These are phyloP conservation scores for Monosporascus sp. DNA, from an alignment of 2,329 filamentous ascomycete species.

Conservation along the genomic window DNA sequence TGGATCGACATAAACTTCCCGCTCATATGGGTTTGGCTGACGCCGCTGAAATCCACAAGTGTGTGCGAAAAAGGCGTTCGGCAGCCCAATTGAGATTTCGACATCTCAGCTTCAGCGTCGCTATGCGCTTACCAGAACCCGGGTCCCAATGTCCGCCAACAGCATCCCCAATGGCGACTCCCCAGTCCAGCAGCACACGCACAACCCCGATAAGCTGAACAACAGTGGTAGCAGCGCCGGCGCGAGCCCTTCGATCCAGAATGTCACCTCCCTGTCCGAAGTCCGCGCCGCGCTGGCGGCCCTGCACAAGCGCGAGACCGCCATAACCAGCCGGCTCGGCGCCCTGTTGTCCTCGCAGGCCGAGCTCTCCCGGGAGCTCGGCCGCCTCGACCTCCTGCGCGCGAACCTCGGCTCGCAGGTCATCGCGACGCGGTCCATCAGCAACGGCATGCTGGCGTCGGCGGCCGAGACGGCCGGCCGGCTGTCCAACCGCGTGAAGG, in stretches of 20 bases:
- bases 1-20: background rate
- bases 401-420: constrained; percentile 84
- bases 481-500: constrained; percentile 80
- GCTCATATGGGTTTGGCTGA: background rate
- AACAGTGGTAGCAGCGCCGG: constrained; percentile 13
- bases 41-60: constrained; percentile 3
- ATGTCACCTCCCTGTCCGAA: constrained; percentile 69
- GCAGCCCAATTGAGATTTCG: constrained; percentile 13
- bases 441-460: constrained; percentile 83
- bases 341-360: constrained; percentile 75
- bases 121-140: constrained; percentile 25
- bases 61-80: constrained; percentile 7
- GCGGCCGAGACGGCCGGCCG: constrained; percentile 81
- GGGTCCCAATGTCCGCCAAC: constrained; percentile 30
- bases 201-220: constrained; percentile 21
- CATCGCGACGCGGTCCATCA: constrained; percentile 74
- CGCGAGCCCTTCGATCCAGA: constrained; percentile 45
- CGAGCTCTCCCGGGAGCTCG: constrained; percentile 79
- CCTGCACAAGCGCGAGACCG: constrained; percentile 70
- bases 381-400: constrained; percentile 81
- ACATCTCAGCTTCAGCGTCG: constrained; percentile 16
- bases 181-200: constrained; percentile 18
- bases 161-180: constrained; percentile 28
- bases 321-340: constrained; percentile 69
- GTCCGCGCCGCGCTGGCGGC: constrained; percentile 71